These are phyloP conservation scores for Jackrogersella multiformis DNA, from an alignment of 495 filamentous ascomycete genomes.

Conservation along the genomic window DNA sequence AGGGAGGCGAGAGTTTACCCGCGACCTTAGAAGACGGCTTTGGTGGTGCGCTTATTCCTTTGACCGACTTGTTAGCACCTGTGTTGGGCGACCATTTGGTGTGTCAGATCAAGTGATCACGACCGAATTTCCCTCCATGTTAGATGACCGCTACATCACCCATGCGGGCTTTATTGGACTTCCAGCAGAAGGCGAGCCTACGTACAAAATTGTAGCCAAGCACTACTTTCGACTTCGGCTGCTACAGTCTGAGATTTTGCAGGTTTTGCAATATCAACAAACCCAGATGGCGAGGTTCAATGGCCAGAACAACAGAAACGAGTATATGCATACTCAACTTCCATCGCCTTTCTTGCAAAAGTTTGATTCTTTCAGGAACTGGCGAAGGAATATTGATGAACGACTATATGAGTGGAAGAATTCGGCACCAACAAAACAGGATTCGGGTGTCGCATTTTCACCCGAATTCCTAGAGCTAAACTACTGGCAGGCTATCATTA, in stretches of 20 bases:
- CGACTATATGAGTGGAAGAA: conserved; percentile 89
- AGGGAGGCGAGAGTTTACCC: conserved; percentile 83
- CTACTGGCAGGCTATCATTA: conserved; percentile 98
- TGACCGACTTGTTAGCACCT: conserved; percentile 89
- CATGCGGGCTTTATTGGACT: conserved; percentile 73
- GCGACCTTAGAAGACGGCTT: conserved; percentile 84
- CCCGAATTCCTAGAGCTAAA: conserved; percentile 90
- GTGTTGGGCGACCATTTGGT: conserved; percentile 91
- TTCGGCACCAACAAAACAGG: conserved; percentile 74
- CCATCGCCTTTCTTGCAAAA: conserved; percentile 84
- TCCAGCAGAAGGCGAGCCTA: conserved; percentile 63
- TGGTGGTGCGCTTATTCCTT: conserved; percentile 99
- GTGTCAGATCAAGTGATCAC: conserved; percentile 95
- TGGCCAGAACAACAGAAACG: conserved; percentile 68
- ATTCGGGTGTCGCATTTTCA: conserved; percentile 87
- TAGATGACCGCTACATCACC: conserved; percentile 92
- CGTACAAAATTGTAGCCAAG: conserved; percentile 87
- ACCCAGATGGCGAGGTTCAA: conserved; percentile 67
- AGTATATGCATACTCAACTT: conserved; percentile 79
- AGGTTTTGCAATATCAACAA: conserved; percentile 91
- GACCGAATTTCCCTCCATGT: conserved; percentile 86
- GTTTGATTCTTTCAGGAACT: conserved; percentile 86
- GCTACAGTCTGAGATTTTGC: conserved; percentile 93
- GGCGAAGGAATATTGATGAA: conserved; percentile 87
- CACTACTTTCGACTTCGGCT: conserved; percentile 94